Evolutionary conservation across 345 rosid genomes (phyloP).

Genomic region (Kernera saxatilis): DNA sequence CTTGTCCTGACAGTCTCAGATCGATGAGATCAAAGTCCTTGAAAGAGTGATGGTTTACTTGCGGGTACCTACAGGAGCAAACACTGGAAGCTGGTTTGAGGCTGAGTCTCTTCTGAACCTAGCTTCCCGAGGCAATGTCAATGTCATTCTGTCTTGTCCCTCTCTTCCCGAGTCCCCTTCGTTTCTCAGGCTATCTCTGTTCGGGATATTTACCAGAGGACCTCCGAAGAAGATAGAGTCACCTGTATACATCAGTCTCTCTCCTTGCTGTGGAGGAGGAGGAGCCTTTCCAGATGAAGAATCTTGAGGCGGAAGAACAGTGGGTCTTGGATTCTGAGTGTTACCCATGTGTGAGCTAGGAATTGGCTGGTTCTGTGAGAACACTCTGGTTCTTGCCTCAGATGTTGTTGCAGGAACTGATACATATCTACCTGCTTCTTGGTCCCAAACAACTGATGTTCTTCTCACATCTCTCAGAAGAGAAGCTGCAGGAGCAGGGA

Average conservation of each 20-base stretch:
- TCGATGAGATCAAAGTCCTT: not conserved
- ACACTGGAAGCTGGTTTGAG: constrained; percentile 93
- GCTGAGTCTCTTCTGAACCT: constrained; percentile 79
- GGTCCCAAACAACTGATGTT: constrained; percentile 91
- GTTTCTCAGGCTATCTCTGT: constrained; percentile 52
- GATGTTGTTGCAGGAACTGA: constrained; percentile 73
- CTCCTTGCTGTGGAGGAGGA: constrained; percentile 52
- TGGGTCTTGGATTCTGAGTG: constrained; percentile 39
- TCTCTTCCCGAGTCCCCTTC: constrained; percentile 50
- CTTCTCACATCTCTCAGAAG: constrained; percentile 84
- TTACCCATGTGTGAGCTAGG: constrained; percentile 29
- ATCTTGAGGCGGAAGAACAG: constrained; percentile 40
- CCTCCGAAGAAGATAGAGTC: constrained; percentile 97
- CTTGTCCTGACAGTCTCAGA: not conserved
- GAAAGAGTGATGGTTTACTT: constrained; percentile 25
- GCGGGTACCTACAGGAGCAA: constrained; percentile 60
- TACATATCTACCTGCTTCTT: constrained; percentile 87
- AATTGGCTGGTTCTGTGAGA: constrained; percentile 39
- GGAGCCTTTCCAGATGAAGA: constrained; percentile 44
- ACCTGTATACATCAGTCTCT: constrained; percentile 77
- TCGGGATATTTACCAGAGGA: constrained; percentile 64
- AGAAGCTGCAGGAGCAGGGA: constrained; percentile 68
- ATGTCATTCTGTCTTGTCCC: constrained; percentile 50
- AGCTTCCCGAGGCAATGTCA: constrained; percentile 69
- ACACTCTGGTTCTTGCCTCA: constrained; percentile 53